Conservation (phyloP, 257 asterid species). For the Fraxinus quadrangulata region DNA sequence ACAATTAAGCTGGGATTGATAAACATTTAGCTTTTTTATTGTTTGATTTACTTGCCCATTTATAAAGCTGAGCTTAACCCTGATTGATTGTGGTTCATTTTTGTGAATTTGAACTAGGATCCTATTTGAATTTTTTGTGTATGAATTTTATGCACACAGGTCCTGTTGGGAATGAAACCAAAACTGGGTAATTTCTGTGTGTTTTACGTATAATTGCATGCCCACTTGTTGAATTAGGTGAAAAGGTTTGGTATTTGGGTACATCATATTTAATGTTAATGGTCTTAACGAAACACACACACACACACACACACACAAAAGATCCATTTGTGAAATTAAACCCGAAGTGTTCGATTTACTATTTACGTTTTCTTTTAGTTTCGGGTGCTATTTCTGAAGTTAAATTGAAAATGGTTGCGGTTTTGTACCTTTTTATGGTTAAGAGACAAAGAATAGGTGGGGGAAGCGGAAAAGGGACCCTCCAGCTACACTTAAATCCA, state of each 20-base stretch:
- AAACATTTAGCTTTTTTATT: slow-evolving; percentile 11
- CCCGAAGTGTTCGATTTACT: not conserved
- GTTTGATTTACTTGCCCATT: slow-evolving; percentile 8
- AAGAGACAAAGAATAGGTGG: slow-evolving; percentile 86
- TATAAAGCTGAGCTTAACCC: slow-evolving; percentile 25
- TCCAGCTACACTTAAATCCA: slow-evolving; percentile 58
- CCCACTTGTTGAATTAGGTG: not conserved
- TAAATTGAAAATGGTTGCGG: not conserved
- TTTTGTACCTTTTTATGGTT: slow-evolving; percentile 15
- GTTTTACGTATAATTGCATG: not conserved
- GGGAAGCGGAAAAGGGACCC: slow-evolving; percentile 90
- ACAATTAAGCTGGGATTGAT: slow-evolving; percentile 19
- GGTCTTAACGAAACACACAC: not conserved
- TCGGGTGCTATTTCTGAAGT: slow-evolving; percentile 7
- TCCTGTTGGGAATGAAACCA: not conserved
- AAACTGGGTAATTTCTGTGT: not conserved
- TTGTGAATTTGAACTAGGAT: not conserved
- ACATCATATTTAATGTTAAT: not conserved
- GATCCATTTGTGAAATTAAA: not conserved
- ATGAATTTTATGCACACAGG: not conserved
- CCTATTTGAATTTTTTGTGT: not conserved
- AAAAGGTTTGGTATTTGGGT: not conserved
- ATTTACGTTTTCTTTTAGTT: not conserved
- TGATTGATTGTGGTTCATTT: slow-evolving; percentile 2
- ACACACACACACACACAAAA: not conserved